These are phyloP conservation scores for Candida bentonensis DNA, from an alignment of 805 yeast genomes.

Conservation along the genomic window DNA sequence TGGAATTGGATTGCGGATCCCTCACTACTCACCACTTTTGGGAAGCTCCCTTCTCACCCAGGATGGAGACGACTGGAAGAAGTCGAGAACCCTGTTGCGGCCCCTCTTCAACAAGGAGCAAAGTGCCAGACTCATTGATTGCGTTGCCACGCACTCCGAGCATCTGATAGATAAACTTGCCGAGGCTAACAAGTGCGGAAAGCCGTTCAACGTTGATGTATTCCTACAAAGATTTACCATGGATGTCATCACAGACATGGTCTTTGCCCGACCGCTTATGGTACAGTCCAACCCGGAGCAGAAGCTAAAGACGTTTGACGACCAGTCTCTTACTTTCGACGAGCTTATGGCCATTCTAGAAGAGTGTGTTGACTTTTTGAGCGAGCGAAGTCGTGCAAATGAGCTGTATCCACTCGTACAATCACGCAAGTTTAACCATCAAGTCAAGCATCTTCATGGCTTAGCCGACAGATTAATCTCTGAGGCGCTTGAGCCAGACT, in stretches of 20 bases:
- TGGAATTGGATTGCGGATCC: slow-evolving; percentile 15
- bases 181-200: neutral
- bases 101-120: slow-evolving; percentile 15
- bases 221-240: neutral
- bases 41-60: slow-evolving; percentile 23
- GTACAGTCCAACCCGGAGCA: neutral
- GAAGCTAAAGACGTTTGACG: neutral
- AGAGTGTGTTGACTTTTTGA: neutral
- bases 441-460: neutral
- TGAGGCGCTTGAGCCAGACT: neutral
- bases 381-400: neutral
- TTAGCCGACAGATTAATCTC: neutral
- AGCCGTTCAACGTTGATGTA: neutral
- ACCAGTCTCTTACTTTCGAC: neutral
- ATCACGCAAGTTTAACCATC: neutral
- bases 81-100: slow-evolving; percentile 20
- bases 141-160: neutral
- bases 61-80: slow-evolving; percentile 21
- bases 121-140: neutral
- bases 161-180: neutral
- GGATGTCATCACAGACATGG: slow-evolving; percentile 12
- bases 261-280: slow-evolving; percentile 14
- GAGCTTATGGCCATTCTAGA: neutral
- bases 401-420: neutral
- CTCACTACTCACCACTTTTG: slow-evolving; percentile 15